Percentiles rank a stretch among this genome's conserved stretches.
phyloP scores from a whole-genome alignment of 2,329 filamentous ascomycete species.

The Paraphaeosphaeria sporulosa region DNA sequence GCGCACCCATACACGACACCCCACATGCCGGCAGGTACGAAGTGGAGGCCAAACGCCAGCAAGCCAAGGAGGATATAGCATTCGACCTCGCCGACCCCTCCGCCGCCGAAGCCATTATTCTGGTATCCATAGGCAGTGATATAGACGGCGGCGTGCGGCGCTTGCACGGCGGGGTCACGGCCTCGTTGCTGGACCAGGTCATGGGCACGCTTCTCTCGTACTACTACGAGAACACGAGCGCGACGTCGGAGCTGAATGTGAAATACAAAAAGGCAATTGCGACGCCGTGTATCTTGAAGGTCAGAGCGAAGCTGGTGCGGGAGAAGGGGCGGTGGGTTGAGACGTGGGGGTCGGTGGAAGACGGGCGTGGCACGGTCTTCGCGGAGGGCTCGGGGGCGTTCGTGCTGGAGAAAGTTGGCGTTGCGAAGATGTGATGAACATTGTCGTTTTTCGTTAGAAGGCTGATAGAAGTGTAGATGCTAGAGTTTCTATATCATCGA shows the following conservation, averaged over 20 bases:
- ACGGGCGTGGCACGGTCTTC: conserved; percentile 33
- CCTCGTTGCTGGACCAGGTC: too few relatives aligned
- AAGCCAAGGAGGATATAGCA: too few relatives aligned
- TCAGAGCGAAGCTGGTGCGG: conserved; percentile 27
- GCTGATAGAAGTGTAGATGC: background rate
- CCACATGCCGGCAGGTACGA: too few relatives aligned
- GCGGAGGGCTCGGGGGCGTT: conserved; percentile 29
- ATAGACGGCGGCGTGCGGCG: too few relatives aligned
- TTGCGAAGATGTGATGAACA: background rate
- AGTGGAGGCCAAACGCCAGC: too few relatives aligned
- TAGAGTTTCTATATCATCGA: background rate
- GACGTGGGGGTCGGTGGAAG: conserved; percentile 30
- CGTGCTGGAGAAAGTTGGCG: conserved; percentile 26
- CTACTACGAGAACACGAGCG: too few relatives aligned
- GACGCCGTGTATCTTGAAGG: conserved; percentile 32
- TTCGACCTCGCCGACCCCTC: too few relatives aligned
- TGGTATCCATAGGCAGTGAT: too few relatives aligned
- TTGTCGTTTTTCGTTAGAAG: background rate
- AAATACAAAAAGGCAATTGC: conserved; percentile 33
- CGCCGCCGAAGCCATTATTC: too few relatives aligned
- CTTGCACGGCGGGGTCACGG: too few relatives aligned
- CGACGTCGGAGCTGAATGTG: conserved; percentile 33
- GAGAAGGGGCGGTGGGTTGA: conserved; percentile 35
- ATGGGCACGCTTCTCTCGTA: too few relatives aligned
- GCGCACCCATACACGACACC: too few relatives aligned